Conservation (phyloP, 2,329 filamentous ascomycete genomes). For the Penicillium vulpinum region DNA sequence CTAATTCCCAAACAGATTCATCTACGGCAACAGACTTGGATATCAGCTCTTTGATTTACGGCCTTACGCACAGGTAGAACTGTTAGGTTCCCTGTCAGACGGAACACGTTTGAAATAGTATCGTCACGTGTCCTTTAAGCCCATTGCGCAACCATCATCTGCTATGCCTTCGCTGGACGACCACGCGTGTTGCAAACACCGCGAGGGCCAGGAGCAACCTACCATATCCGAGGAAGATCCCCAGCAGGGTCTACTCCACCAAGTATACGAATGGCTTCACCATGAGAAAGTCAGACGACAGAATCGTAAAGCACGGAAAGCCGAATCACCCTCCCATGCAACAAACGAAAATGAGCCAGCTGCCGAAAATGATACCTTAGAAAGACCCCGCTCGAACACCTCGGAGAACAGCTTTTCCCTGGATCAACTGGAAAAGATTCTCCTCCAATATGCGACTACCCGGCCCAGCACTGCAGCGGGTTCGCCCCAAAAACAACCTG, state of each 20-base stretch:
- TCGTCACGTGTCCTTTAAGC: slow-evolving; percentile 30
- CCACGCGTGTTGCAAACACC: slow-evolving; percentile 29
- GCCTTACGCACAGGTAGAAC: slow-evolving; percentile 20
- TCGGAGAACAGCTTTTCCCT: slow-evolving; percentile 73
- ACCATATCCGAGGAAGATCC: slow-evolving; percentile 33
- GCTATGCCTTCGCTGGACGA: slow-evolving; percentile 30
- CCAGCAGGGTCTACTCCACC: slow-evolving; percentile 58
- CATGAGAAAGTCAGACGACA: slow-evolving; percentile 71
- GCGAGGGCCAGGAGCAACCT: slow-evolving; percentile 30
- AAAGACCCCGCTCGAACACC: slow-evolving; percentile 53
- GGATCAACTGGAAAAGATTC: slow-evolving; percentile 76
- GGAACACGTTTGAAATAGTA: slow-evolving; percentile 30
- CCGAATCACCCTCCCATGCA: slow-evolving; percentile 43
- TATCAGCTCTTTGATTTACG: slow-evolving; percentile 26
- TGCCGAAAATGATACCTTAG: slow-evolving; percentile 27
- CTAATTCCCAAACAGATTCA: slow-evolving; percentile 30
- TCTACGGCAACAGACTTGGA: slow-evolving; percentile 30
- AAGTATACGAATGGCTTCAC: slow-evolving; percentile 81
- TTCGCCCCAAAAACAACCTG: slow-evolving; percentile 13
- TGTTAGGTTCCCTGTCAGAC: slow-evolving; percentile 20
- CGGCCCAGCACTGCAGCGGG: slow-evolving; percentile 27
- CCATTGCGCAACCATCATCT: slow-evolving; percentile 27
- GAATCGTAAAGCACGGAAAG: slow-evolving; percentile 53
- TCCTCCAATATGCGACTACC: slow-evolving; percentile 41
- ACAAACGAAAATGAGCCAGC: slow-evolving; percentile 23